Conservation (phyloP, 768 basidiomycete species). For the Agrocybe chaxingu region DNA sequence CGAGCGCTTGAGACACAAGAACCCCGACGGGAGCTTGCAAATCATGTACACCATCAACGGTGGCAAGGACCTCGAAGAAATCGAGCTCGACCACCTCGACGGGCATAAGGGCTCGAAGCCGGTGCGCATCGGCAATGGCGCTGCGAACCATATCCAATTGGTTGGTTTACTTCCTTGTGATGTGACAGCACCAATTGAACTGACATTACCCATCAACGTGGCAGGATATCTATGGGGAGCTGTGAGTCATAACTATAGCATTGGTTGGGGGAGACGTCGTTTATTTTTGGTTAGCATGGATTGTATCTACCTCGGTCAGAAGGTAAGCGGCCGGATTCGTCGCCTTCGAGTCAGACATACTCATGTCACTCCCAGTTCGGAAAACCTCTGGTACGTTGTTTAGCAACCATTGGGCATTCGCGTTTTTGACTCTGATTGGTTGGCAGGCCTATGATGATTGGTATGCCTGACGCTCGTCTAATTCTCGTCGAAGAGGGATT, state of each 20-base stretch:
- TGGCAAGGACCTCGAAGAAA: slow-evolving; percentile 77
- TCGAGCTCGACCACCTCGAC: slow-evolving; percentile 83
- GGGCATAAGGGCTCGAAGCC: slow-evolving; percentile 85
- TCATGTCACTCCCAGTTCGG: slow-evolving; percentile 49
- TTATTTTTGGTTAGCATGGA: slow-evolving; percentile 63
- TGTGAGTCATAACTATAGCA: slow-evolving; percentile 41
- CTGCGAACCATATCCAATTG: slow-evolving; percentile 89
- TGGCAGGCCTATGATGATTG: slow-evolving; percentile 39
- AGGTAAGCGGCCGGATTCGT: slow-evolving; percentile 40
- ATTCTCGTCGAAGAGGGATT: neutral
- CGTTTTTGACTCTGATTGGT: neutral
- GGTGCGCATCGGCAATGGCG: slow-evolving; percentile 93
- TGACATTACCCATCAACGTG: too few species aligned
- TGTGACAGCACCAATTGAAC: neutral
- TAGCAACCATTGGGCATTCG: neutral
- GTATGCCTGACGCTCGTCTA: slow-evolving; percentile 19
- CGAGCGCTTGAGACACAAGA: slow-evolving; percentile 75
- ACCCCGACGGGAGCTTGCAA: slow-evolving; percentile 88
- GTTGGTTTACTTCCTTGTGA: slow-evolving; percentile 35
- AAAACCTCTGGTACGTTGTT: slow-evolving; percentile 60
- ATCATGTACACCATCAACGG: slow-evolving; percentile 99
- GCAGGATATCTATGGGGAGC: slow-evolving; percentile 95
- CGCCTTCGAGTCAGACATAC: too few species aligned
- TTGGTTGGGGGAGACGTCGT: neutral
- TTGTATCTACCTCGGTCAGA: slow-evolving; percentile 95